Evolutionary conservation across 179 eudicot genomes (phyloP), one percentile per base, ranked within the genome.

Genomic region (Carnegiea gigantea): DNA sequence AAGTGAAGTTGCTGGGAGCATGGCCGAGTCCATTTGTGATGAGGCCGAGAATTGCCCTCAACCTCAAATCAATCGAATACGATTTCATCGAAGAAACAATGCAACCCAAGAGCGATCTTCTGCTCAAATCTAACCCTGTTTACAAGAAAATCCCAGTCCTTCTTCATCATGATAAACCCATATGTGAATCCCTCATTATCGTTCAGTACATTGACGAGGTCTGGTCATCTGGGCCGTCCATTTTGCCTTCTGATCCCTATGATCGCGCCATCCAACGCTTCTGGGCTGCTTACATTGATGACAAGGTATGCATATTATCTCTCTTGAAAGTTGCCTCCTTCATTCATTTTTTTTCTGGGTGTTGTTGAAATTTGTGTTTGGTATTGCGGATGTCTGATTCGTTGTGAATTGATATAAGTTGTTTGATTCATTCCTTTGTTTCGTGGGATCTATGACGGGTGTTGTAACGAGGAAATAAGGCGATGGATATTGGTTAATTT

Each of bases 231-330:
- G 89, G 79, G 5, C 82, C 83, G 2, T 60, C 86, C 43, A 79
- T 89, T 77, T 85, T 90, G n/a, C 93, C 93, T 8, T 83, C 89
- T 20, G 86, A 87, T 76, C 87, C 93, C 24, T 88, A 85, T 54
- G 90, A 90, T 62, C 88, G 93, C 11, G 93, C 93, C 30, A 43
- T 82, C 12, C 84, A 85, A 11, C 90, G 90, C 17, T 90, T 88
- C 60, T 90, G 93, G 93, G 89, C 88, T 51, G 84, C 91, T 30
- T 90, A 85, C 73, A 26, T 89, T 68, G 92, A 88, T 82, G 88
- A 87, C 1, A 84, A 86, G 92, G 92, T 90, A 83, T 9, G 4
- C 1, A 57, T 18, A 1, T 0, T 57, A 0, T 57, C n/a, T 57
- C 62, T 57, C 53, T 13, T 24, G 0, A 3, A 40, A 40, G 44